Base-by-base conservation (phyloP, 2,329 filamentous ascomycete species). In the Magnaporthiopsis incrustans region DNA sequence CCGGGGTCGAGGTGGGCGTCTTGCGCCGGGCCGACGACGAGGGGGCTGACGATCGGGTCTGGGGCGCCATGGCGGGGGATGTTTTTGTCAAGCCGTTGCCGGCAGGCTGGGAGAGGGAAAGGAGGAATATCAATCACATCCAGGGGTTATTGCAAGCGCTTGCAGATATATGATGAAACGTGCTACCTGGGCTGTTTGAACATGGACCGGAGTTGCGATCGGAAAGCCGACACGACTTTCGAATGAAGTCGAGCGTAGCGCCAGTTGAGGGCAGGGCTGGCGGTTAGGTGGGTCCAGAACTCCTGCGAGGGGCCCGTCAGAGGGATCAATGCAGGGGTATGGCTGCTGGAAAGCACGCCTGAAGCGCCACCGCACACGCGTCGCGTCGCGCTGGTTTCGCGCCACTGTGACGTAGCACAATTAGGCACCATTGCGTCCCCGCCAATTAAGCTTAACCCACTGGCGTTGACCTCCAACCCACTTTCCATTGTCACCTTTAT, bases 21-120 rank as follows among this genome's bases (percentile, higher is more conserved):
- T 62, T 59, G 59, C 57, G 58, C n/a, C 63, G 64, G 32, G 44
- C 44, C 44, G 44, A 53, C 44, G 44, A 53, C n/a, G 22, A 25
- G 44, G 44, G 18, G 44, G 22, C 44, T 1, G 44, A 53, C 4
- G 67, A 64, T 63, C 68, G 61, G 7, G 67, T 69, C 50, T 64
- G 64, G 25, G 70, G 65, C 8, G 68, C 62, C 69, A 71, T 71
- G 7, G 22, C 61, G 35, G 18, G 56, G 2, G 53, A 30, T 6
- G 30, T 6, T 57, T 5, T 27, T 15, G 15, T 14, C 7, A 53
- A 53, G 44, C 44, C 44, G 44, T 53, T 25, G 44, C 44, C 44
- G 44, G 44, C 44, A 53, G 44, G 44, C 6, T 26, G 18, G n/a
- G n/a, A 26, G 6, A 61, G 33, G 30, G 14, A 35, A 35, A 33